Percentiles rank a stretch among this genome's conserved stretches.
phyloP scores from a whole-genome alignment of 2,329 filamentous ascomycete species.

The Alternaria novae-zelandiae region DNA sequence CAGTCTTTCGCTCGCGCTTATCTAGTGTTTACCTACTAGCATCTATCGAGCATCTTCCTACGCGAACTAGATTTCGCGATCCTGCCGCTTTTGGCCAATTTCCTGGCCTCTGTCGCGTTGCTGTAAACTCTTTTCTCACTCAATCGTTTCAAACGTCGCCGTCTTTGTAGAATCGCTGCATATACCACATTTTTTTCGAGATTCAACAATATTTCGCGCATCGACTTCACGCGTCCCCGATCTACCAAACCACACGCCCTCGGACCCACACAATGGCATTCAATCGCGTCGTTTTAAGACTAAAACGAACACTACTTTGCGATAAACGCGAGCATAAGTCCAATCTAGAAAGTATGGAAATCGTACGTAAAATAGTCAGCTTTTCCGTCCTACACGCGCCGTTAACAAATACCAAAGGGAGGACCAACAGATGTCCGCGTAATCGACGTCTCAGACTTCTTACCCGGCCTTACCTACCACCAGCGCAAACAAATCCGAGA shows the following conservation, averaged over 20 bases:
- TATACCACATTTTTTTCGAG: not conserved
- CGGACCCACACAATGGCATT: not conserved
- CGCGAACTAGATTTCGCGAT: not conserved
- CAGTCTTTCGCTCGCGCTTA: not conserved
- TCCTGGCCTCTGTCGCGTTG: slow-evolving; percentile 2
- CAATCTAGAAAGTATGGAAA: not conserved
- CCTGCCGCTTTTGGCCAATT: not conserved
- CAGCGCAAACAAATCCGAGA: slow-evolving; percentile 38
- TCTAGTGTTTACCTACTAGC: not conserved
- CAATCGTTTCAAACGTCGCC: not conserved
- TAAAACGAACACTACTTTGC: not conserved
- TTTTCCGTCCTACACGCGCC: not conserved
- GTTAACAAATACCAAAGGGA: slow-evolving; percentile 22
- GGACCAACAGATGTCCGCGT: slow-evolving; percentile 39
- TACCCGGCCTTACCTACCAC: slow-evolving; percentile 39
- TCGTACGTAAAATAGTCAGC: not conserved
- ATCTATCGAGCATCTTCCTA: slow-evolving; percentile 1
- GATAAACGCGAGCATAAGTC: not conserved
- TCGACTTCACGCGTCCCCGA: not conserved
- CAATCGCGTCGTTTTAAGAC: not conserved
- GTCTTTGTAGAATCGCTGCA: not conserved
- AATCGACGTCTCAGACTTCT: slow-evolving; percentile 34
- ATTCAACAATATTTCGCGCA: not conserved
- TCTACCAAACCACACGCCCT: not conserved
- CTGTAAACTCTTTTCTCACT: not conserved